Evolutionary conservation across 2,329 filamentous ascomycete species (phyloP).

Genomic region (Arachnopeziza araneosa): DNA sequence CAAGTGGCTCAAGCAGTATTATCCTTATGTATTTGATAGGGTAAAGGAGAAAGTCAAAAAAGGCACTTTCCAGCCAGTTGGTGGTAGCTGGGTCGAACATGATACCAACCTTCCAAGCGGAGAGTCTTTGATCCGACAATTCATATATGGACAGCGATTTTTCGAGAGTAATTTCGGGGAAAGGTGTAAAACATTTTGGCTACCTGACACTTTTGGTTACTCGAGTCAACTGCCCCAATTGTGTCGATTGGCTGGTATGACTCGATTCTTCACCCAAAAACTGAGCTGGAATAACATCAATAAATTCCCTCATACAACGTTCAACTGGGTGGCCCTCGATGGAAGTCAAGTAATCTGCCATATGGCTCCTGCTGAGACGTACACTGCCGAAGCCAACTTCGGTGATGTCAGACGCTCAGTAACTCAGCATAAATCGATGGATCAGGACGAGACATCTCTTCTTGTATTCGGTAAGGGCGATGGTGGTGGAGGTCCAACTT

Average conservation of each 20-base stretch:
- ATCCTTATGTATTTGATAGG: constrained; percentile 82
- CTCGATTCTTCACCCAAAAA: constrained; percentile 94
- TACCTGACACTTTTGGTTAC: constrained; percentile 97
- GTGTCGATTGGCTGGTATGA: constrained; percentile 92
- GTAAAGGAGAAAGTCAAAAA: constrained; percentile 89
- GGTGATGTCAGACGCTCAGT: constrained; percentile 89
- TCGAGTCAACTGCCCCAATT: constrained; percentile 91
- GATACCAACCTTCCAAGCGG: constrained; percentile 97
- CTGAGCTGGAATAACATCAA: constrained; percentile 99
- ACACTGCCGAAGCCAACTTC: constrained; percentile 91
- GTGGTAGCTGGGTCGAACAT: constrained; percentile 97
- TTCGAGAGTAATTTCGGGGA: constrained; percentile 91
- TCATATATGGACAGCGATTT: constrained; percentile 90
- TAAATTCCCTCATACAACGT: constrained; percentile 96
- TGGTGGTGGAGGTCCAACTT: constrained; percentile 90
- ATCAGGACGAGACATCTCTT: constrained; percentile 84
- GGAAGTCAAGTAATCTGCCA: constrained; percentile 96
- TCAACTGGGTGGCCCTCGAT: constrained; percentile 96
- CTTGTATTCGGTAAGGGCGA: constrained; percentile 96
- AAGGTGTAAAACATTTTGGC: constrained; percentile 88
- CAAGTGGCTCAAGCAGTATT: constrained; percentile 91
- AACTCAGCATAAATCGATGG: constrained; percentile 89
- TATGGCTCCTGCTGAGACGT: constrained; percentile 94
- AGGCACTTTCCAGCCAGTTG: constrained; percentile 89
- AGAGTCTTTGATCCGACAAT: constrained; percentile 89